Conservation (phyloP, 2,329 filamentous ascomycete species). For the Falciphora oryzae region DNA sequence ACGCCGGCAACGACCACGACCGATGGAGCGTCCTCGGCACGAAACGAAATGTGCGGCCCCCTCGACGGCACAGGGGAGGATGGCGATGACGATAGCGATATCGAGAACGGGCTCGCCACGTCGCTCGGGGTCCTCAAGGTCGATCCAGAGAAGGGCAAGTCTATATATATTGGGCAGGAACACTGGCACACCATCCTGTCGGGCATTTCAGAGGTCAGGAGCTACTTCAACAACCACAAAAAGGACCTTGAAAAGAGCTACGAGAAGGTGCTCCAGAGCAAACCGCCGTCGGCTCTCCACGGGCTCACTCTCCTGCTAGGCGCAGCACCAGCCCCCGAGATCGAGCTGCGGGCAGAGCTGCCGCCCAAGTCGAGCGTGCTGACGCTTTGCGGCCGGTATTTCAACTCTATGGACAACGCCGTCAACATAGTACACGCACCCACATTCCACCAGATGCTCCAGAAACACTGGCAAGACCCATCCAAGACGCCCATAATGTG, state of each 20-base stretch:
- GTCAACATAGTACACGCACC: conserved; percentile 75
- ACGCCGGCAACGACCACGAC: conserved; percentile 27
- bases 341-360: conserved; percentile 72
- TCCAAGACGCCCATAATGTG: conserved; percentile 69
- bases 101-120: conserved; percentile 61
- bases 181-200: conserved; percentile 77
- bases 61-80: conserved; percentile 36
- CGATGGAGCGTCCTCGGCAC: conserved; percentile 39
- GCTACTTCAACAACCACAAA: conserved; percentile 80
- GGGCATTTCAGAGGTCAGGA: conserved; percentile 89
- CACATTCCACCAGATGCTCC: conserved; percentile 72
- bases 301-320: conserved; percentile 77
- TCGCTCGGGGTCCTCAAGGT: conserved; percentile 81
- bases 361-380: conserved; percentile 80
- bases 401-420: conserved; percentile 72
- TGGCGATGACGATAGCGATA: conserved; percentile 60
- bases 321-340: conserved; percentile 62
- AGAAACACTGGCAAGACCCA: conserved; percentile 63
- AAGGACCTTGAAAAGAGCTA: conserved; percentile 82
- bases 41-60: conserved; percentile 47
- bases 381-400: conserved; percentile 80
- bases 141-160: conserved; percentile 69
- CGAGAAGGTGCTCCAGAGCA: conserved; percentile 66
- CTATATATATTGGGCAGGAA: conserved; percentile 74
- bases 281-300: conserved; percentile 51